Conservation (phyloP, 768 basidiomycete genomes). For the Pisolithus marmoratus region DNA sequence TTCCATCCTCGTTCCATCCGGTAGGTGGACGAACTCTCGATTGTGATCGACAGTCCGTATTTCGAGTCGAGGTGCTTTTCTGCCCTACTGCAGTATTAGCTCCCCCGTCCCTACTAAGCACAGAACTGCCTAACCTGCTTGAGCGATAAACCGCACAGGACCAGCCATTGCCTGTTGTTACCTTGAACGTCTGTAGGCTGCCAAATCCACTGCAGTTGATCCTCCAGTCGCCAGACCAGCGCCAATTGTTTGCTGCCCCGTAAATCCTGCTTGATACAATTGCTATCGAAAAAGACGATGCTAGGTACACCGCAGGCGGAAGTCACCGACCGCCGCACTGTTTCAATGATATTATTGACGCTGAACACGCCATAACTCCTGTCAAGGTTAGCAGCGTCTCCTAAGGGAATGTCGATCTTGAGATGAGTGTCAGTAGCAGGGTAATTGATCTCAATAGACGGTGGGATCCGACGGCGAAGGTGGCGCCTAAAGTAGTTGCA, state of each 20-base stretch:
- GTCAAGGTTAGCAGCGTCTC: conserved; percentile 33
- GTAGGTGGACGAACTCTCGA: conserved; percentile 39
- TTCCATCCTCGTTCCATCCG: conserved; percentile 40
- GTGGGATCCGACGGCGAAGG: conserved; percentile 68
- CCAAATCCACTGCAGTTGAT: conserved; percentile 85
- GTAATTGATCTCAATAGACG: conserved; percentile 61
- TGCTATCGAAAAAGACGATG: conserved; percentile 44
- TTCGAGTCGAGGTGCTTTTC: conserved; percentile 54
- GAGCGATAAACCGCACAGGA: conserved; percentile 71
- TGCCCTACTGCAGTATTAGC: conserved; percentile 25
- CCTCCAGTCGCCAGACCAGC: conserved; percentile 73
- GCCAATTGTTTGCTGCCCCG: conserved; percentile 54
- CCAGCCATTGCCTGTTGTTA: conserved; percentile 58
- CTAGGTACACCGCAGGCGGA: conserved; percentile 26
- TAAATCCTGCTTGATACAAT: conserved; percentile 46
- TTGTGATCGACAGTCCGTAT: conserved; percentile 70
- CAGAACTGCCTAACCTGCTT: conserved; percentile 44
- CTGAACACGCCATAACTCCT: conserved; percentile 48
- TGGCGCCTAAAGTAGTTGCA: conserved; percentile 45
- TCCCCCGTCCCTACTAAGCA: conserved; percentile 7
- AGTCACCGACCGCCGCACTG: conserved; percentile 54
- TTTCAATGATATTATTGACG: conserved; percentile 53
- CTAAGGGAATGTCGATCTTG: conserved; percentile 59
- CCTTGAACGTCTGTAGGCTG: conserved; percentile 62
- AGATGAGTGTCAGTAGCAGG: conserved; percentile 65